Evolutionary conservation across 2,329 filamentous ascomycete genomes (phyloP).

Genomic region (Apiospora aurea): DNA sequence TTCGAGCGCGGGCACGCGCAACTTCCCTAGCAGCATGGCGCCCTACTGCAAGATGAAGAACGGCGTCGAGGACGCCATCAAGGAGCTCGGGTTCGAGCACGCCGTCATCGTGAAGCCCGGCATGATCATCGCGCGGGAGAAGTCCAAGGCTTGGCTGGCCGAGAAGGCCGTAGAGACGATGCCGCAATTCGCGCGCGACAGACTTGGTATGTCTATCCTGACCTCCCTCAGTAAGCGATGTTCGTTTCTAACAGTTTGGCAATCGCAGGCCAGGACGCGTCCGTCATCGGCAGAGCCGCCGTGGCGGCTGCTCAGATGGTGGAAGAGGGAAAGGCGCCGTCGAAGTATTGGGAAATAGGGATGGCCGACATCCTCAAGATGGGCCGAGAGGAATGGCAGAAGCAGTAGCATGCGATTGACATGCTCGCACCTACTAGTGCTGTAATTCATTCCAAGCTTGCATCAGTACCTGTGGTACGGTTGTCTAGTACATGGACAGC

Average conservation of each 20-base stretch:
- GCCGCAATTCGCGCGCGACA: background rate
- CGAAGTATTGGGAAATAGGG: constrained; percentile 67
- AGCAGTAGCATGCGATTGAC: background rate
- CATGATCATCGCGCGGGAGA: constrained; percentile 68
- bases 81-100: constrained; percentile 76
- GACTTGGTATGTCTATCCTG: background rate
- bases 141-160: constrained; percentile 8
- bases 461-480: background rate
- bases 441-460: background rate
- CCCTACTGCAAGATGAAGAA: constrained; percentile 73
- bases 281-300: constrained; percentile 74
- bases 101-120: constrained; percentile 79
- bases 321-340: constrained; percentile 64
- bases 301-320: constrained; percentile 66
- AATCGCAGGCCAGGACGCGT: constrained; percentile 70
- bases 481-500: background rate
- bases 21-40: constrained; percentile 48
- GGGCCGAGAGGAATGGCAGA: constrained; percentile 45
- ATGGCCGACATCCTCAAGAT: constrained; percentile 69
- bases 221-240: background rate
- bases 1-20: constrained; percentile 61
- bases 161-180: background rate
- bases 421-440: background rate
- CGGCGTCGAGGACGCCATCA: constrained; percentile 83
- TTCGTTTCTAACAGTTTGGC: background rate